These are phyloP conservation scores for Flaveria floridana DNA, from an alignment of 140 eudicot genomes.

Conservation along the genomic window DNA sequence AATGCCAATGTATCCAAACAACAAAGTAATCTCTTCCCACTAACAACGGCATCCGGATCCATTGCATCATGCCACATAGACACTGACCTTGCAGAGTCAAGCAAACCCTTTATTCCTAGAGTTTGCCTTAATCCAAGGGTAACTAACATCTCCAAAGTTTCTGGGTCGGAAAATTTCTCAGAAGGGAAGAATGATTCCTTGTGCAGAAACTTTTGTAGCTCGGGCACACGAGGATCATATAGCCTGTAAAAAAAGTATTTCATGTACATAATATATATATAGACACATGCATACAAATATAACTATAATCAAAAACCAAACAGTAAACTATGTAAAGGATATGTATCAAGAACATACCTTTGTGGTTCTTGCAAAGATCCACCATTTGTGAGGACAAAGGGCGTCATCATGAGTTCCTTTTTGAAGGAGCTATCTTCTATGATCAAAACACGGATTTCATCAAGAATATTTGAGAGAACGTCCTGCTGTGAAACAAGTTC, in stretches of 20 bases:
- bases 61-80: constrained; percentile 67
- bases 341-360: constrained; percentile 47
- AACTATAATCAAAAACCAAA: constrained; percentile 2
- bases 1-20: constrained; percentile 58
- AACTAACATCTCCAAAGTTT: constrained; percentile 64
- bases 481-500: constrained; percentile 58
- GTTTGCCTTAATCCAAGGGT: constrained; percentile 70
- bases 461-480: constrained; percentile 57
- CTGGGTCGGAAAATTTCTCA: constrained; percentile 62
- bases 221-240: constrained; percentile 92
- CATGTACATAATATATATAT: constrained; percentile 3
- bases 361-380: constrained; percentile 85
- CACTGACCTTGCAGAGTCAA: constrained; percentile 86
- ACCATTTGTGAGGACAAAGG: constrained; percentile 69
- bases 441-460: constrained; percentile 60
- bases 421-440: constrained; percentile 71
- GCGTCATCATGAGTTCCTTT: constrained; percentile 54
- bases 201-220: constrained; percentile 65
- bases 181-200: constrained; percentile 74
- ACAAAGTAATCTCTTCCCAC: constrained; percentile 62
- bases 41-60: constrained; percentile 51
- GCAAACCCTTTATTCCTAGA: constrained; percentile 66
- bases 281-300: neutral
- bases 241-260: constrained; percentile 56
- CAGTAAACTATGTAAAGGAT: constrained; percentile 19